Percentiles rank a stretch among this genome's conserved stretches.
These are phyloP conservation scores for Cylindrotheca closterium DNA, from an alignment of 108 stramenopile species.

Conservation along the genomic window DNA sequence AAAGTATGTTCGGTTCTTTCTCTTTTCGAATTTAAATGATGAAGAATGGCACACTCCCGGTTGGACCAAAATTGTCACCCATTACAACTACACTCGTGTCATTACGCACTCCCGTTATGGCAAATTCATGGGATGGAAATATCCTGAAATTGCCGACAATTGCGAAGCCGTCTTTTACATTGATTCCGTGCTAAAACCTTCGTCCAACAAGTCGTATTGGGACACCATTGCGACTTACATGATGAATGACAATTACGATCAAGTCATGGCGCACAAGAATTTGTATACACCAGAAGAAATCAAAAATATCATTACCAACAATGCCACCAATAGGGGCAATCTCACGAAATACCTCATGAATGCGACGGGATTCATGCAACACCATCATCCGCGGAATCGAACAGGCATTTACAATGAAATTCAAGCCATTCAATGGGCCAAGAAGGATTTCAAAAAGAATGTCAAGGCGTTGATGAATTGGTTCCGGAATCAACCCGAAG, in stretches of 20 bases:
- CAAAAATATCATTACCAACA: too few relatives aligned
- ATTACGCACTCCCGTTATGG: constrained; percentile 21
- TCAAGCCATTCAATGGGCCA: constrained; percentile 1
- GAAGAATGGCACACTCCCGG: too few relatives aligned
- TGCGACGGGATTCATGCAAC: constrained; percentile 16
- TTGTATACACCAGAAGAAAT: not conserved
- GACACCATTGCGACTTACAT: constrained; percentile 5
- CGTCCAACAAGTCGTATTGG: too few relatives aligned
- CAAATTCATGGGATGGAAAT: constrained; percentile 22
- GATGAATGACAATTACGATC: constrained; percentile 3
- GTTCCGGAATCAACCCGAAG: constrained; percentile 9
- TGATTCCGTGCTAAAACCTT: constrained; percentile 16
- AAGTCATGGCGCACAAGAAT: constrained; percentile 8
- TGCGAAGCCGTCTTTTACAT: constrained; percentile 20
- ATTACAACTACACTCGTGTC: constrained; percentile 4
- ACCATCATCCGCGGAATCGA: constrained; percentile 11
- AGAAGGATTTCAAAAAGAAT: constrained; percentile 11
- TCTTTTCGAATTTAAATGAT: constrained; percentile 22
- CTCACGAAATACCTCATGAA: too few relatives aligned
- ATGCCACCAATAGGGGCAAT: too few relatives aligned
- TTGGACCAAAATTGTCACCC: constrained; percentile 10
- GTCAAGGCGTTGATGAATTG: constrained; percentile 4
- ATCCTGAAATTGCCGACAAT: not conserved
- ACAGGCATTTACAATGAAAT: constrained; percentile 7
- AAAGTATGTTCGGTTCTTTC: too few relatives aligned